Evolutionary conservation across 1,139 yeast species (phyloP).

Genomic region (Pneumocystis murina): DNA sequence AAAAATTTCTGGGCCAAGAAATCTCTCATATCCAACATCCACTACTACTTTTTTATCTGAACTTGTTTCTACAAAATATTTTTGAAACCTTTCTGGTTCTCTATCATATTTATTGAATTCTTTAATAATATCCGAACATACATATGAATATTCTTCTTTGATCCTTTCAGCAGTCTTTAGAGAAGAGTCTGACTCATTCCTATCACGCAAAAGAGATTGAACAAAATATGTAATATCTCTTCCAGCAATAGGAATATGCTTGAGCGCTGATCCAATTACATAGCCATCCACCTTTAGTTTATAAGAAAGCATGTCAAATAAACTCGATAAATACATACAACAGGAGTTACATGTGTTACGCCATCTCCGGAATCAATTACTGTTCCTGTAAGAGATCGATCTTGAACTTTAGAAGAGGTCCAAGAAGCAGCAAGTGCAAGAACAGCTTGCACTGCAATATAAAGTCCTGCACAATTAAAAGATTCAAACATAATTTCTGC

Average conservation of each 20-base stretch:
- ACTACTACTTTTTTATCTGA: slow-evolving; percentile 50
- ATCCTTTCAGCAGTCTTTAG: slow-evolving; percentile 91
- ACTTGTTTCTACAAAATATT: slow-evolving; percentile 75
- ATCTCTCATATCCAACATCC: slow-evolving; percentile 94
- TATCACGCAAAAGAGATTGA: slow-evolving; percentile 83
- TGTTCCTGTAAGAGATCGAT: slow-evolving; percentile 91
- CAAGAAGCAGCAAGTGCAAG: slow-evolving; percentile 96
- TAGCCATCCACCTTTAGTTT: slow-evolving; percentile 71
- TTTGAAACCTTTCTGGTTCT: slow-evolving; percentile 87
- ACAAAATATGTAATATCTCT: slow-evolving; percentile 90
- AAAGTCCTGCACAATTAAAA: slow-evolving; percentile 94
- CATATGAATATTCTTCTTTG: slow-evolving; percentile 91
- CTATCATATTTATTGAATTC: slow-evolving; percentile 90
- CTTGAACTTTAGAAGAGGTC: slow-evolving; percentile 92
- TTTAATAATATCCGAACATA: slow-evolving; percentile 92
- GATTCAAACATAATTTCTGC: slow-evolving; percentile 98
- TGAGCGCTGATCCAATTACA: slow-evolving; percentile 92
- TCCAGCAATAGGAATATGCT: slow-evolving; percentile 96
- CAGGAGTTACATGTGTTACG: slow-evolving; percentile 97
- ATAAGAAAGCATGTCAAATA: not conserved
- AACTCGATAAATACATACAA: slow-evolving; percentile 20
- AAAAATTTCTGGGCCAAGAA: slow-evolving; percentile 95
- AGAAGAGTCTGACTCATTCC: slow-evolving; percentile 91
- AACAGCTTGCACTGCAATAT: slow-evolving; percentile 97
- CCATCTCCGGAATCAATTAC: slow-evolving; percentile 97